Evolutionary conservation across 495 filamentous ascomycete species (phyloP), one percentile per base, ranked within the genome.

Genomic region (Penicillium subrubescens): DNA sequence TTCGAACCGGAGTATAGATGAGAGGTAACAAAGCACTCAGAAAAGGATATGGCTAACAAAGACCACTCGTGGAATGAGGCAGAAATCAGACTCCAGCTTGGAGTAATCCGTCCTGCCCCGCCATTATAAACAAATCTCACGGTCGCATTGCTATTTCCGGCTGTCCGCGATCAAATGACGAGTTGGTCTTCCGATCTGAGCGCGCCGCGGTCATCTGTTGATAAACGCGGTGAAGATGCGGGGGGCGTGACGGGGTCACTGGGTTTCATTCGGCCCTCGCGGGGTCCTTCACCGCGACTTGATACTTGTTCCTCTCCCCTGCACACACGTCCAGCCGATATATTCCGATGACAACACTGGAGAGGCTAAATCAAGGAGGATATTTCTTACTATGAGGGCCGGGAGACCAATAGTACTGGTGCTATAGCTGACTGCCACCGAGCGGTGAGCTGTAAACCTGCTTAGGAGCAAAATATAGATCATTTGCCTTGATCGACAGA

Each of bases 181-280:
- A 52, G 17, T 25, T 17, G 52, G 17, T 25, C 23, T 66, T 67
- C 61, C 57, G 69, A 54, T 54, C 52, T 54, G 52, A 35, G 52
- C 52, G 50, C 61, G 56, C n/a, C 19, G 50, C 43, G 62, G 64
- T 72, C 70, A 72, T 67, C 62, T 58, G 70, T 52, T 43, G 46
- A 60, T 60, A 58, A 44, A 52, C 62, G 54, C 34, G 53, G 48
- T 35, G 41, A 50, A 41, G 55, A 34, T 53, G 57, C 39, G 51
- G 63, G 63, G 63, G 37, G 63, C 59, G 64, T 72, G 70, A 72
- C 59, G 7, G 15, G 64, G 61, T 71, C 64, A 70, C 61, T 65
- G 44, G 67, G 56, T 52, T 52, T 55, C 25, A 62, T 60, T 59
- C 44, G 64, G 59, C 17, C 41, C 51, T 55, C 54, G 59, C 35